These are phyloP conservation scores for Flammula alnicola DNA, from an alignment of 1,284 basidiomycete species.

Conservation along the genomic window DNA sequence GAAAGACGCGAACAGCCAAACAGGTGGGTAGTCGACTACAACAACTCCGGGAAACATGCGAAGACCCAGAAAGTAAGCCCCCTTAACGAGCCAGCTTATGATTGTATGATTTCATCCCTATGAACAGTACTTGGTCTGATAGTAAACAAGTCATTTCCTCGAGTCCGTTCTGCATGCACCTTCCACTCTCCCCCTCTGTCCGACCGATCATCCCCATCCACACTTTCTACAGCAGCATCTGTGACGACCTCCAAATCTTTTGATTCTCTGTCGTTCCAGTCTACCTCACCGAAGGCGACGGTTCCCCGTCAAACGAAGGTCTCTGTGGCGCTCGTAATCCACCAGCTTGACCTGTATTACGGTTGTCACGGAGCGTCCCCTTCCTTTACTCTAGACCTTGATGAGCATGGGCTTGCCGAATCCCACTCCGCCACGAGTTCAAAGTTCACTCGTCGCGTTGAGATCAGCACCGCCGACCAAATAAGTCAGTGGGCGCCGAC, in stretches of 20 bases:
- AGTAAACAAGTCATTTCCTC: conserved; percentile 14
- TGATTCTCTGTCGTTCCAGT: conserved; percentile 2
- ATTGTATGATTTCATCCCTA: too few species aligned
- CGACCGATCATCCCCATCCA: conserved; percentile 3
- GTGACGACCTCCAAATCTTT: conserved; percentile 3
- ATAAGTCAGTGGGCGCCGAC: conserved; percentile 19
- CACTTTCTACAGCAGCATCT: conserved; percentile 1
- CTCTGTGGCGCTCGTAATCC: conserved; percentile 10
- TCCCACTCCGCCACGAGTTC: conserved; percentile 9
- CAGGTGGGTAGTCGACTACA: conserved; percentile 32
- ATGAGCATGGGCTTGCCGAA: conserved; percentile 23
- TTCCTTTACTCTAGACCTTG: conserved; percentile 26
- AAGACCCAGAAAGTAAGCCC: conserved; percentile 26
- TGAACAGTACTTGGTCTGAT: conserved; percentile 25
- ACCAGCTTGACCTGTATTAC: conserved; percentile 11
- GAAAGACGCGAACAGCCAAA: conserved; percentile 24
- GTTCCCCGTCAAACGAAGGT: not conserved
- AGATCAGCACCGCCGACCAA: conserved; percentile 9
- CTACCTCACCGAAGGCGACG: not conserved
- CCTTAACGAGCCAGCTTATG: not conserved
- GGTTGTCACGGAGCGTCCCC: conserved; percentile 15
- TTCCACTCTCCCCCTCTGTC: too few species aligned
- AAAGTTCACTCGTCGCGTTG: conserved; percentile 11
- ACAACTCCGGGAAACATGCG: conserved; percentile 27
- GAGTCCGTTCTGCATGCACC: not conserved